Evolutionary conservation across 768 basidiomycete genomes (phyloP).

Genomic region (Pleurotus pulmonarius): DNA sequence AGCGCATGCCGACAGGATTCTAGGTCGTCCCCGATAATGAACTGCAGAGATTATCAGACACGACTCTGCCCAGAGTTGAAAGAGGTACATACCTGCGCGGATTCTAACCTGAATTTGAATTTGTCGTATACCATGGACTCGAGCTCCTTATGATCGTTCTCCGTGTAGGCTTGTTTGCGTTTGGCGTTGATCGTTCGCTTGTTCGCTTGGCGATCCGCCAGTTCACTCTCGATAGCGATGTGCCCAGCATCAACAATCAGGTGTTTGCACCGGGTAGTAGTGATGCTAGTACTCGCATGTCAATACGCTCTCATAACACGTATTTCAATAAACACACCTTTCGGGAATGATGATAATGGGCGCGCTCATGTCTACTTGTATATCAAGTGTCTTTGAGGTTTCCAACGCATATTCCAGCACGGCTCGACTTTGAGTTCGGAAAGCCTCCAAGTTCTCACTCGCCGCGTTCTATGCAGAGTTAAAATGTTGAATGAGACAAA

Average conservation of each 20-base stretch:
- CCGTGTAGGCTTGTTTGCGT: conserved; percentile 77
- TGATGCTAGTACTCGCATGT: conserved; percentile 49
- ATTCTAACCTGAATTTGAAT: conserved; percentile 73
- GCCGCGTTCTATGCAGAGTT: conserved; percentile 66
- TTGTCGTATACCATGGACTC: conserved; percentile 97
- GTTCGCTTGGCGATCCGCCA: conserved; percentile 80
- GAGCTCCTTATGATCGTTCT: conserved; percentile 81
- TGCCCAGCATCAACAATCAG: conserved; percentile 95
- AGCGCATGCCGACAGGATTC: conserved; percentile 81
- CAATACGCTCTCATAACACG: conserved; percentile 2
- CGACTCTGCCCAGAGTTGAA: not conserved
- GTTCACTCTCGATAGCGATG: conserved; percentile 87
- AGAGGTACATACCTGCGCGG: conserved; percentile 70
- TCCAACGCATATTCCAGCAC: conserved; percentile 92
- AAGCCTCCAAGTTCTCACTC: conserved; percentile 87
- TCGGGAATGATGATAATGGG: conserved; percentile 97
- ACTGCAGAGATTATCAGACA: conserved; percentile 45
- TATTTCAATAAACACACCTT: conserved; percentile 46
- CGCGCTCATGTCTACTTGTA: conserved; percentile 96
- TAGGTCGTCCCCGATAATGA: conserved; percentile 83
- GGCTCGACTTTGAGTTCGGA: conserved; percentile 90
- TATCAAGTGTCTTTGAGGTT: conserved; percentile 91
- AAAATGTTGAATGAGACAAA: not conserved
- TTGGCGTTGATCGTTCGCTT: conserved; percentile 71
- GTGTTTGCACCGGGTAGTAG: conserved; percentile 73